Evolutionary conservation across 805 yeast species (phyloP), one percentile per base, ranked within the genome.

Genomic region (Starmerella bombicola): DNA sequence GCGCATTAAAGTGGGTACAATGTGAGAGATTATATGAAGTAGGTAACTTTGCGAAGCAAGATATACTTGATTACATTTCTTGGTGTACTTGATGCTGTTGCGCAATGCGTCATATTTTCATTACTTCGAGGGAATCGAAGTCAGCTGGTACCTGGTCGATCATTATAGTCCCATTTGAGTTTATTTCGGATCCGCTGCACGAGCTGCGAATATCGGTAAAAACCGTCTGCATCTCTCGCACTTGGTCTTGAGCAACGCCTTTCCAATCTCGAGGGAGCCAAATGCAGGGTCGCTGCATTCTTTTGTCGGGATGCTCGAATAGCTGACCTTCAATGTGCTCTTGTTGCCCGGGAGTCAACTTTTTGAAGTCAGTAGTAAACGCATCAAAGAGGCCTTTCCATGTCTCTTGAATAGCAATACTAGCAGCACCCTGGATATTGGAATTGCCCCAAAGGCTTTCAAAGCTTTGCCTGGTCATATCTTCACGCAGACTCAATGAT

Each of bases 251-350:
- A 2, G 64, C 59, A 8, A 64, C 49, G 1, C 68, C 68, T 8
- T 55, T 48, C 16, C 42, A 47, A 47, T 70, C 73, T 18, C 49
- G 45, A 0, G 73, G 73, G 3, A 70, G 43, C 73, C 73, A 68
- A 1, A 70, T 53, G 20, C 62, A 50, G 9, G 66, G 65, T 18
- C 52, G 43, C 12, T 35, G 43, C 7, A 48, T 43, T 18, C 57
- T 46, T 15, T 56, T 41, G 4, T 58, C 57, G 4, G 62, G 60
- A 40, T 61, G 60, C 33, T 47, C 50, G 40, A 57, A 62, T 15
- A 61, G 51, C 20, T 51, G 54, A 15, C 46, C 38, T 4, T 52
- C 43, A 8, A 54, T 32, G 30, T 39, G 44, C n/a, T 53, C 55
- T n/a, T 49, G 52, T 28, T 56, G 56, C 5, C 46, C 54, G 4